Percentiles rank a stretch among this genome's conserved stretches.
Evolutionary conservation across 129 eudicot genomes (phyloP).

Genomic region (Smallanthus sonchifolius): DNA sequence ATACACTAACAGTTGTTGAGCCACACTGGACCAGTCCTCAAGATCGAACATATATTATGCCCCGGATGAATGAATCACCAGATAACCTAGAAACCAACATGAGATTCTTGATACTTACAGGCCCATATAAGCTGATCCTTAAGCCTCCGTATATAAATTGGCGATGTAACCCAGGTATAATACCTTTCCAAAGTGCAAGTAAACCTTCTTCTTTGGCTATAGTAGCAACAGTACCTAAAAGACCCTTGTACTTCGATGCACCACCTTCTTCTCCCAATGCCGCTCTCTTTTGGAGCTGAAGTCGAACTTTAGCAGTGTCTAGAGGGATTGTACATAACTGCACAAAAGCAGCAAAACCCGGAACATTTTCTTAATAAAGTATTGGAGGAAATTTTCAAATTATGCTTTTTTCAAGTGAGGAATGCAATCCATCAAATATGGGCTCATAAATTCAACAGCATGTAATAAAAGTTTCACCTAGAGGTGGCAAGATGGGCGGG

Average conservation of each 20-base stretch:
- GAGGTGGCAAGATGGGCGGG: neutral
- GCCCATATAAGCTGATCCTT: constrained; percentile 84
- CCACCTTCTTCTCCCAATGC: constrained; percentile 43
- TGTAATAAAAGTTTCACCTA: neutral
- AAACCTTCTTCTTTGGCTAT: constrained; percentile 91
- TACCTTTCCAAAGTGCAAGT: constrained; percentile 93
- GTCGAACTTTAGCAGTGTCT: constrained; percentile 96
- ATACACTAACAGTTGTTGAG: constrained; percentile 23
- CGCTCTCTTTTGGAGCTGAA: constrained; percentile 83
- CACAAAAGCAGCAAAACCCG: constrained; percentile 2
- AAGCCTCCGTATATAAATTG: constrained; percentile 91
- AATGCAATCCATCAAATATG: neutral
- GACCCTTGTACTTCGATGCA: constrained; percentile 67
- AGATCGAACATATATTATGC: constrained; percentile 10
- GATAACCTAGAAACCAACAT: constrained; percentile 15
- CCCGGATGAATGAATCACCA: constrained; percentile 24
- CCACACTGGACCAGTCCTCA: constrained; percentile 14
- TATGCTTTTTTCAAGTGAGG: neutral
- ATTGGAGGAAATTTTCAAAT: neutral
- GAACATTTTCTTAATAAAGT: neutral
- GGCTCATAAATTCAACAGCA: neutral
- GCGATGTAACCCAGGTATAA: constrained; percentile 90
- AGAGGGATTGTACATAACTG: constrained; percentile 92
- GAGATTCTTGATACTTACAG: constrained; percentile 49
- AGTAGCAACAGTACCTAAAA: constrained; percentile 70